Conservation (phyloP, 768 basidiomycete genomes). For the Suillus clintonianus region DNA sequence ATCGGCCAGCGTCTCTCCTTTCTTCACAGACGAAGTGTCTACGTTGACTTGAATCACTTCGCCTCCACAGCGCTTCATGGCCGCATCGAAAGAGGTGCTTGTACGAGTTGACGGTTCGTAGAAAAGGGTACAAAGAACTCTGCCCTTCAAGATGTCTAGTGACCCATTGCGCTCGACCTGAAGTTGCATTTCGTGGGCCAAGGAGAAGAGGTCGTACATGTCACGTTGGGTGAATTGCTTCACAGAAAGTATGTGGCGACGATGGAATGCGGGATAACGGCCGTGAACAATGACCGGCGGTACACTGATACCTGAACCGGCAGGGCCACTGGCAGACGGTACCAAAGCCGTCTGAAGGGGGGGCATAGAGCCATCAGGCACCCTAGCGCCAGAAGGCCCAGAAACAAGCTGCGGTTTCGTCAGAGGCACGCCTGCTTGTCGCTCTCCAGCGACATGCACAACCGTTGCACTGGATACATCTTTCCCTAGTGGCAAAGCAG, state of each 20-base stretch:
- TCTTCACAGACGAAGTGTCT: constrained; percentile 84
- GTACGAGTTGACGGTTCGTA: constrained; percentile 98
- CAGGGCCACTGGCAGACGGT: not conserved
- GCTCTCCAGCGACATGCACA: constrained; percentile 40
- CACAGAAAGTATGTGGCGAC: constrained; percentile 90
- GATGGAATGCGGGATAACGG: constrained; percentile 87
- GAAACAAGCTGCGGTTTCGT: constrained; percentile 29
- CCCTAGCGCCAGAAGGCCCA: constrained; percentile 35
- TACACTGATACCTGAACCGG: constrained; percentile 5
- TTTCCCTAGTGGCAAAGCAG: constrained; percentile 58
- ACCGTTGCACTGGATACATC: constrained; percentile 70
- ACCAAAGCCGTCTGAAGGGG: constrained; percentile 12
- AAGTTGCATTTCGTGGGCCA: constrained; percentile 95
- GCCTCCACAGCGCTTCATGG: constrained; percentile 98
- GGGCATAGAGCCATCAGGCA: constrained; percentile 20
- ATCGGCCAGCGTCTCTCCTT: constrained; percentile 92
- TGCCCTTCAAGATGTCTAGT: constrained; percentile 88
- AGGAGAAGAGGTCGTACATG: constrained; percentile 88
- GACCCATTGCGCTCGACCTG: constrained; percentile 91
- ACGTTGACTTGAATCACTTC: constrained; percentile 85
- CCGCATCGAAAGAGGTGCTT: constrained; percentile 93
- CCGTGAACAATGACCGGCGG: constrained; percentile 20
- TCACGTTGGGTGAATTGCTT: constrained; percentile 91
- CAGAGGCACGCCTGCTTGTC: constrained; percentile 19
- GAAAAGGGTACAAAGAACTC: constrained; percentile 89